Percentiles rank a stretch among this genome's conserved stretches.
phyloP scores from a whole-genome alignment of 2,329 filamentous ascomycete genomes.

The Botrytis medusae region DNA sequence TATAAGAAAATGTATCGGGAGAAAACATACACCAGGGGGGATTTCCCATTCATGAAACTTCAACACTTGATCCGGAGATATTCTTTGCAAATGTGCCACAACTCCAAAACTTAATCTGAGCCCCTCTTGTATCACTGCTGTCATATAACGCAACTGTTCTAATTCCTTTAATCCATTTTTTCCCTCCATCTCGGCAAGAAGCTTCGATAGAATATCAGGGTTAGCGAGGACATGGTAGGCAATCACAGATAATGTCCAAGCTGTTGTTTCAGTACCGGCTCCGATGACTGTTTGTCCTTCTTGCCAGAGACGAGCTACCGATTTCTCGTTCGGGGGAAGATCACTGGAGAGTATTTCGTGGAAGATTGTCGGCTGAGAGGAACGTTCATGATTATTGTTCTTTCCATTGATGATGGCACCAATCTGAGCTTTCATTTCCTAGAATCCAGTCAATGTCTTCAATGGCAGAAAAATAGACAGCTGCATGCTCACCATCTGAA shows the following conservation, averaged over 20 bases:
- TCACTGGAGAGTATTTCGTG: conserved; percentile 33
- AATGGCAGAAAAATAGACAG: neutral
- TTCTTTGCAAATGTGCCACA: conserved; percentile 35
- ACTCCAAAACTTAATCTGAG: conserved; percentile 40
- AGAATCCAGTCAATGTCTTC: neutral
- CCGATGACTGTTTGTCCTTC: conserved; percentile 39
- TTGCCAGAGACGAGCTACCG: conserved; percentile 36
- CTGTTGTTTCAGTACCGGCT: conserved; percentile 44
- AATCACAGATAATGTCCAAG: conserved; percentile 40
- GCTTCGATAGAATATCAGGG: conserved; percentile 34
- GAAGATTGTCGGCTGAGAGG: conserved; percentile 34
- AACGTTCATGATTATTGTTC: conserved; percentile 20
- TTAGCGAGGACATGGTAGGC: conserved; percentile 42
- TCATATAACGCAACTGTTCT: conserved; percentile 38
- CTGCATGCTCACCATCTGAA: conserved; percentile 21
- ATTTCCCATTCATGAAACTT: conserved; percentile 30
- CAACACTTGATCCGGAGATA: conserved; percentile 31
- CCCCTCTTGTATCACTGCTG: conserved; percentile 41
- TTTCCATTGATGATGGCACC: conserved; percentile 13
- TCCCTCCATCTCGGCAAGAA: conserved; percentile 41
- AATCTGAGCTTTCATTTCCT: conserved; percentile 42
- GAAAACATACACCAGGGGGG: conserved; percentile 7
- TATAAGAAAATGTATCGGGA: neutral
- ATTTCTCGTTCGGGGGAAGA: conserved; percentile 42
- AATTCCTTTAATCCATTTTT: conserved; percentile 29